Conservation (phyloP, 2,329 filamentous ascomycete species). For the Alternaria metachromatica region DNA sequence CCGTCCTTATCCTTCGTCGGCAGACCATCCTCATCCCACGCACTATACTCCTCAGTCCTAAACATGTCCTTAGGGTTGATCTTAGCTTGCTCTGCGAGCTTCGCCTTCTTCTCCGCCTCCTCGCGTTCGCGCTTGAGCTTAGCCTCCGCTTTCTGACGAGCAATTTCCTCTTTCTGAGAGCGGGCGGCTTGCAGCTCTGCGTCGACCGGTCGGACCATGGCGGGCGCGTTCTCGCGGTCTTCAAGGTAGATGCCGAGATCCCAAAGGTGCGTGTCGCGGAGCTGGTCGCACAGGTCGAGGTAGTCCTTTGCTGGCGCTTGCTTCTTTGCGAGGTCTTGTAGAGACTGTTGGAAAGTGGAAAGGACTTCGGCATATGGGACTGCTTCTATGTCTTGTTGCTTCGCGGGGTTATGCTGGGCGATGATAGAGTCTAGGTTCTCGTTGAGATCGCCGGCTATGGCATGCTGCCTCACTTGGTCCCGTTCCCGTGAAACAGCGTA, state of each 20-base stretch:
- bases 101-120: conserved; percentile 61
- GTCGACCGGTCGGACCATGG: conserved; percentile 74
- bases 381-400: conserved; percentile 38
- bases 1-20: conserved; percentile 80
- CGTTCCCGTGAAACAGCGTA: conserved; percentile 64
- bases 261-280: conserved; percentile 82
- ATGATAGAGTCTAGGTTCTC: conserved; percentile 49
- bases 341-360: conserved; percentile 64
- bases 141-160: conserved; percentile 51
- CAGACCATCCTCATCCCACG: conserved; percentile 83
- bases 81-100: conserved; percentile 63
- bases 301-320: conserved; percentile 71
- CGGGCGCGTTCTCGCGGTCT: conserved; percentile 74
- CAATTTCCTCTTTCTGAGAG: conserved; percentile 60
- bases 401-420: conserved; percentile 36
- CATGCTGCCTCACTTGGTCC: conserved; percentile 64
- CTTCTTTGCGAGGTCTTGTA: conserved; percentile 60
- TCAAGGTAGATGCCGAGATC: conserved; percentile 87
- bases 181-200: conserved; percentile 61
- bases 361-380: conserved; percentile 58
- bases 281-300: conserved; percentile 71
- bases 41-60: conserved; percentile 67
- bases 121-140: conserved; percentile 65
- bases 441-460: conserved; percentile 54
- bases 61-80: conserved; percentile 66